Percentiles rank a stretch among this genome's conserved stretches.
These are phyloP conservation scores for Cyberlindnera misumaiensis DNA, from an alignment of 805 yeast genomes.

Conservation along the genomic window DNA sequence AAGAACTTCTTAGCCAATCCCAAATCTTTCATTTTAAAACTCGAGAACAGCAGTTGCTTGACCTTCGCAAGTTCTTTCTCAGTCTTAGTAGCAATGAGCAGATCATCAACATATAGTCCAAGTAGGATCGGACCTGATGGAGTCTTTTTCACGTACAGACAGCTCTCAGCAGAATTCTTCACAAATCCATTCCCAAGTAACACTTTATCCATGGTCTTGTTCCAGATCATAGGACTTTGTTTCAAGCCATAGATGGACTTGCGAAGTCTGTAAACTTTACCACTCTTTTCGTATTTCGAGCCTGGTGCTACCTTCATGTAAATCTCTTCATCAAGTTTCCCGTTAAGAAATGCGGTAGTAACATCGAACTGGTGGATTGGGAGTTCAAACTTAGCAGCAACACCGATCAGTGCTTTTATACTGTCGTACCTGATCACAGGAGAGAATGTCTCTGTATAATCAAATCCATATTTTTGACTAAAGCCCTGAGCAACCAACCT, in stretches of 20 bases:
- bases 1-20: constrained; percentile 1
- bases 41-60: neutral
- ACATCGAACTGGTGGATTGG: constrained; percentile 1
- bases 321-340: constrained; percentile 1
- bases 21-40: constrained; percentile 1
- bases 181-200: neutral
- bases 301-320: neutral
- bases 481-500: constrained; percentile 1
- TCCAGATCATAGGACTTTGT: constrained; percentile 1
- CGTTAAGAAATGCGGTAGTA: constrained; percentile 2
- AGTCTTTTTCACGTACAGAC: neutral
- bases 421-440: constrained; percentile 1
- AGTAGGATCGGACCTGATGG: neutral
- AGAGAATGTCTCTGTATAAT: neutral
- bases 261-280: neutral
- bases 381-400: neutral
- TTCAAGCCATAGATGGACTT: neutral
- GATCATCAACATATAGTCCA: constrained; percentile 5
- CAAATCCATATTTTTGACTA: neutral
- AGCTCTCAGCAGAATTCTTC: constrained; percentile 1
- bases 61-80: neutral
- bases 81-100: constrained; percentile 1
- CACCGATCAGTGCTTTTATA: neutral
- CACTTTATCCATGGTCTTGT: neutral
- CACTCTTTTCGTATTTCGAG: neutral